Conservation (phyloP, 257 asterid genomes). For the Lycium barbarum region DNA sequence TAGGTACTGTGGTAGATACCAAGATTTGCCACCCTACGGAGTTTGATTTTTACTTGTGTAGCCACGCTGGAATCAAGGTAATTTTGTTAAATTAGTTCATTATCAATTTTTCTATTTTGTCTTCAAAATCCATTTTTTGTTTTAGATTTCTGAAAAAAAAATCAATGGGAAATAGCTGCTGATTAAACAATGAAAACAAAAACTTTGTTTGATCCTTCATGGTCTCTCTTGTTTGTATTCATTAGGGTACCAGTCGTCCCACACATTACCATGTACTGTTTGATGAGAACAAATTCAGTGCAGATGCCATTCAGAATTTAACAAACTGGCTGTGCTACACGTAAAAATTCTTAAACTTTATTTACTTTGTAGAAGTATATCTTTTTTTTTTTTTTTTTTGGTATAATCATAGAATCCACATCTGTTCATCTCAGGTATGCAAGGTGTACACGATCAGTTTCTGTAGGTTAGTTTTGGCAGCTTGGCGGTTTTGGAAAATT, state of each 20-base stretch:
- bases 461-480: slow-evolving; percentile 57
- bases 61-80: slow-evolving; percentile 93
- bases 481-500: not conserved
- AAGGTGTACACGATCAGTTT: slow-evolving; percentile 76
- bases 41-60: slow-evolving; percentile 79
- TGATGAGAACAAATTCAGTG: slow-evolving; percentile 74
- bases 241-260: slow-evolving; percentile 87
- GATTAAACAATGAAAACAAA: too few relatives aligned
- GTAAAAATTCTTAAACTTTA: slow-evolving; percentile 41
- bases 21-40: slow-evolving; percentile 78
- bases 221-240: not conserved
- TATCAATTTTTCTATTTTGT: too few relatives aligned
- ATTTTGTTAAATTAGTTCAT: not conserved
- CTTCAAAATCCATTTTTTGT: too few relatives aligned
- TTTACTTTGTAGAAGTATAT: not conserved
- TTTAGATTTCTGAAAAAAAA: too few relatives aligned
- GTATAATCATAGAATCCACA: not conserved
- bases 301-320: slow-evolving; percentile 71
- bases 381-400: not conserved
- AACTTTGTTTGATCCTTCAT: not conserved
- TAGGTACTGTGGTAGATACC: slow-evolving; percentile 89
- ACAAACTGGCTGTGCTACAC: slow-evolving; percentile 80
- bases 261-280: slow-evolving; percentile 79
- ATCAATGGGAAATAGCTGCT: too few relatives aligned
- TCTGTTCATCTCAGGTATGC: slow-evolving; percentile 58